These are phyloP conservation scores for Botrytis fabae DNA, from an alignment of 2,329 filamentous ascomycete genomes.

Conservation along the genomic window DNA sequence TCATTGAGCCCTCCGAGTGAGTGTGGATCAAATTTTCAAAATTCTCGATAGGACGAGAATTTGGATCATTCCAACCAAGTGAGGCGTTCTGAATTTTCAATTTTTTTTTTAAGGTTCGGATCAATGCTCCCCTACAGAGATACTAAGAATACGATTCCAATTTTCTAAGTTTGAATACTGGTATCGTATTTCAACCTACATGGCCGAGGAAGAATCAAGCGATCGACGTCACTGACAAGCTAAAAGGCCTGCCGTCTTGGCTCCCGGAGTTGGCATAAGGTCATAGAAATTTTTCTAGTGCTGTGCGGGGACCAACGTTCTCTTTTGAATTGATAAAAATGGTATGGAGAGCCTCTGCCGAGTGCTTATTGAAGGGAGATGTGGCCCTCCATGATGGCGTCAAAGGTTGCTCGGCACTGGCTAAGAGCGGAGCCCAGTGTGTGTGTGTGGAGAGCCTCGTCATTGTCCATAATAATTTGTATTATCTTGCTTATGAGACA, in stretches of 20 bases:
- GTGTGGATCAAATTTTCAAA: neutral
- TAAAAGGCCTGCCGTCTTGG: neutral
- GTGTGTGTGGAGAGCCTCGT: neutral
- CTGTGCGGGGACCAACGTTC: neutral
- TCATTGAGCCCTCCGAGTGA: too few species aligned
- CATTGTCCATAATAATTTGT: neutral
- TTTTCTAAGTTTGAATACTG: neutral
- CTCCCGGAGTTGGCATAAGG: neutral
- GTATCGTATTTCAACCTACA: neutral
- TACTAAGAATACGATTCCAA: neutral
- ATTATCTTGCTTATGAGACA: neutral
- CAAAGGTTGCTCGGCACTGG: neutral
- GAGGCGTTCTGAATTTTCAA: neutral
- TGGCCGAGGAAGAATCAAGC: neutral
- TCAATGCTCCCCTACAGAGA: neutral
- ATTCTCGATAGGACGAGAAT: neutral
- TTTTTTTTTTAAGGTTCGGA: too few species aligned
- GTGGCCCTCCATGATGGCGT: neutral
- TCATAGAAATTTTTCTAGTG: neutral
- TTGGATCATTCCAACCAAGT: neutral
- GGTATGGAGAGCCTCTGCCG: neutral
- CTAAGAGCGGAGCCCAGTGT: neutral
- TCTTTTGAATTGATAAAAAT: neutral
- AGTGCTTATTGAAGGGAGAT: neutral
- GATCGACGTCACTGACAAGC: neutral